These are phyloP conservation scores for Calonectria ilicicola DNA, from an alignment of 2,329 filamentous ascomycete species.

Conservation along the genomic window DNA sequence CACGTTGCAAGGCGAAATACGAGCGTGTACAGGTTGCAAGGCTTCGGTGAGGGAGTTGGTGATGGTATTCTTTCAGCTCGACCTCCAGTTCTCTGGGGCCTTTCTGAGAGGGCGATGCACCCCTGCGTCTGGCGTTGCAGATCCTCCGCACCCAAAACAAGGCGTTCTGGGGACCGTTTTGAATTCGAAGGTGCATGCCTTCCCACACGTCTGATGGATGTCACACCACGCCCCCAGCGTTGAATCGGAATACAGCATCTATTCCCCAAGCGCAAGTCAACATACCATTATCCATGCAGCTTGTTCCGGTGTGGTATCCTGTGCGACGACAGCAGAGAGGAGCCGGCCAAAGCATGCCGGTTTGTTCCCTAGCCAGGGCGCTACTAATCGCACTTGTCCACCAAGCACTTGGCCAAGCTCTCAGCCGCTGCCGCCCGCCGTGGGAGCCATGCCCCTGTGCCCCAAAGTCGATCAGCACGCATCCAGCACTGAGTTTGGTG, in stretches of 20 bases:
- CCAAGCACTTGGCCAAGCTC: background rate
- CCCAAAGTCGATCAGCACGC: background rate
- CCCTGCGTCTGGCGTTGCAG: background rate
- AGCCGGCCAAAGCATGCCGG: background rate
- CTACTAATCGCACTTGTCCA: background rate
- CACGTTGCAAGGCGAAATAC: background rate
- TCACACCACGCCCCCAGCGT: background rate
- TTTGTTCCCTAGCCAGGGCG: background rate
- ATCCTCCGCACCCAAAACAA: background rate
- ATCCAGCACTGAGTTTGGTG: background rate
- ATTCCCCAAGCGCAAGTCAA: background rate
- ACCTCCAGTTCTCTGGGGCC: background rate
- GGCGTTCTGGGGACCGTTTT: background rate
- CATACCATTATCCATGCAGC: background rate
- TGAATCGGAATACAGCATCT: background rate
- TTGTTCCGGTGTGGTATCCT: conserved; percentile 2
- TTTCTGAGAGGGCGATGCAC: background rate
- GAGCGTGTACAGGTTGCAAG: background rate
- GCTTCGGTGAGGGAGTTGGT: background rate
- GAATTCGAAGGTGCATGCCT: background rate
- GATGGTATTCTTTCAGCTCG: background rate
- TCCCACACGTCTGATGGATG: background rate
- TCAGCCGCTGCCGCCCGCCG: background rate
- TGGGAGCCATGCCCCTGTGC: background rate
- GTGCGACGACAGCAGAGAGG: background rate